A percentile compares a stretch with the other conserved stretches of the same genome.
These are phyloP conservation scores for Acanthamoeba castellanii DNA, from an alignment of 208 protist species.

Conservation along the genomic window DNA sequence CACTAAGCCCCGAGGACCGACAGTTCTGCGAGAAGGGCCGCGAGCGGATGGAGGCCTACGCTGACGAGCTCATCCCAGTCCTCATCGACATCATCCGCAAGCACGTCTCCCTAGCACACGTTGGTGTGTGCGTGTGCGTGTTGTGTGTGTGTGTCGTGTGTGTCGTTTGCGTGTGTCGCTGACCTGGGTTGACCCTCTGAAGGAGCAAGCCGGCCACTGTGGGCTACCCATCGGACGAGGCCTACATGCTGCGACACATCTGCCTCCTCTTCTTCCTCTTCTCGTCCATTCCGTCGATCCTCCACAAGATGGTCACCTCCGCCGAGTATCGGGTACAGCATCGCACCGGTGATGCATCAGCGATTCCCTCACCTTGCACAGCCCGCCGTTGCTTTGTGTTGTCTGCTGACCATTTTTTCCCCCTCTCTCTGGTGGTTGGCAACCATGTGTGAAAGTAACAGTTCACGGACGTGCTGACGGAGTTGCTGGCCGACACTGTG, in stretches of 20 bases:
- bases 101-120: not conserved
- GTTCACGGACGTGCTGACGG: conserved; percentile 39
- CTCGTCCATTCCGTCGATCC: conserved; percentile 55
- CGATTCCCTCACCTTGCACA: not conserved
- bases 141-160: not conserved
- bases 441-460: not conserved
- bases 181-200: not conserved
- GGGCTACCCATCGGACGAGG: conserved; percentile 51
- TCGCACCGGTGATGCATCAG: too few relatives aligned
- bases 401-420: too few relatives aligned
- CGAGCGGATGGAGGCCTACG: conserved; percentile 47
- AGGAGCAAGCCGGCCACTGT: conserved; percentile 41
- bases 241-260: conserved; percentile 75
- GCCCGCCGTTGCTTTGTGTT: not conserved
- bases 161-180: not conserved
- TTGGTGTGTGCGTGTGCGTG: not conserved
- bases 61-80: conserved; percentile 43
- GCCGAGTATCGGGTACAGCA: not conserved
- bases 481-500: conserved; percentile 60
- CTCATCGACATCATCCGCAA: conserved; percentile 58
- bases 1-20: not conserved
- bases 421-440: too few relatives aligned
- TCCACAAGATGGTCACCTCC: conserved; percentile 18
- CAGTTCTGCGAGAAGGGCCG: not conserved
- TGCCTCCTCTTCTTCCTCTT: conserved; percentile 75